Base-by-base conservation (phyloP, 805 yeast genomes). In the Saccharomyces paradoxus region DNA sequence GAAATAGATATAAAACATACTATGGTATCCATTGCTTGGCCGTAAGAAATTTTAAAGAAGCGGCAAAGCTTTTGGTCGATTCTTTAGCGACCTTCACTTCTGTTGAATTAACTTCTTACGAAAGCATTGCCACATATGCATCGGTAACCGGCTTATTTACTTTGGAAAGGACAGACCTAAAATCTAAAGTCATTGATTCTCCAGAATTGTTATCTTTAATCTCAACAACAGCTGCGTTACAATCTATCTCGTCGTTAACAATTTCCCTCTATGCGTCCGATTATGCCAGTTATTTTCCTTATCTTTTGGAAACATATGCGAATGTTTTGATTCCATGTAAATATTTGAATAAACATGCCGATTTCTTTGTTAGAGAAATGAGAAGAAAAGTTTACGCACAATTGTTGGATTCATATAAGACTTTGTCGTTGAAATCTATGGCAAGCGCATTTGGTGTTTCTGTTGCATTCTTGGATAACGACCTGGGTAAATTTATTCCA, bases 61-160 rank as follows among this genome's bases (percentile, higher is more conserved):
- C 98, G 1, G 82, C 97, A 2, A 82, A 82, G 52, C 75, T 92
- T 58, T 78, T 94, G 63, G 88, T 89, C 59, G 99, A 91, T 70
- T 86, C 96, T 9, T 78, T 94, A 70, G 90, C 98, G 9, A 94
- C 99, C 1, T 94, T 94, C 73, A 92, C 98, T 1, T 88, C 96
- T 14, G 84, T 89, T 2, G 99, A 94, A 70, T 75, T 94, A 58
- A 81, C 96, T 53, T 80, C 89, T 2, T 94, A 94, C 73, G 96
- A 89, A 66, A 86, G 88, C 67, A 85, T 94, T 58, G 97, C 95
- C 1, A 86, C 83, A 52, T 91, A 86, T 65, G 91, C 97, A 3
- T 81, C 90, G 32, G 80, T 91, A 14, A 81, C 95, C n/a, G 98
- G 98, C 44, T 84, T 89, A 1, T 78, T 92, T 56, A 74, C 92